Evolutionary conservation across 148 eudicot species (phyloP).

Genomic region (Agrostemma githago): DNA sequence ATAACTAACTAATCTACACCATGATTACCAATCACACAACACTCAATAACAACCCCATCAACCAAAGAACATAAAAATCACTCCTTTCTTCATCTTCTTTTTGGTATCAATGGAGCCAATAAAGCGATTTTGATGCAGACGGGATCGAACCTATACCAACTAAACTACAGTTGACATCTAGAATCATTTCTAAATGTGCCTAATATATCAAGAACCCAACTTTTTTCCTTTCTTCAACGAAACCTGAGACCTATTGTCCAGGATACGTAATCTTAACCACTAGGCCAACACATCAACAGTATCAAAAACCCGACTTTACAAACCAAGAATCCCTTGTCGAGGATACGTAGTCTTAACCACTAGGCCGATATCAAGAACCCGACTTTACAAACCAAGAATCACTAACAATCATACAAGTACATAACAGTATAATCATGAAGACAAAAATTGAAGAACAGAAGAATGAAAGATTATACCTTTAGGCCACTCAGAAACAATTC

Average conservation of each 20-base stretch:
- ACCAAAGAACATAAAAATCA: not conserved
- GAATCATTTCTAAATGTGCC: not conserved
- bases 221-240: not conserved
- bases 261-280: not conserved
- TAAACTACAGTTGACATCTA: no score
- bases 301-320: no score
- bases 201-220: no score
- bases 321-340: not conserved
- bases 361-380: not conserved
- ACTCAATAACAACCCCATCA: not conserved
- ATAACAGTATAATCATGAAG: not conserved
- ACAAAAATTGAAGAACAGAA: not conserved
- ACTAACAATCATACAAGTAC: no score
- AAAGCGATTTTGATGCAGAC: no score
- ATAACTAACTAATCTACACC: not conserved
- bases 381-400: not conserved
- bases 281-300: not conserved
- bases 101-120: no score
- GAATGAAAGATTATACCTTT: conserved; percentile 42
- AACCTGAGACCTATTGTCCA: no score
- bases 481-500: conserved; percentile 76
- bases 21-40: not conserved
- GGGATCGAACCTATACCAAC: no score
- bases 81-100: not conserved
- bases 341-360: not conserved